Evolutionary conservation across 164 flowering plant species (phyloP).

Genomic region (Dillenia suffruticosa): DNA sequence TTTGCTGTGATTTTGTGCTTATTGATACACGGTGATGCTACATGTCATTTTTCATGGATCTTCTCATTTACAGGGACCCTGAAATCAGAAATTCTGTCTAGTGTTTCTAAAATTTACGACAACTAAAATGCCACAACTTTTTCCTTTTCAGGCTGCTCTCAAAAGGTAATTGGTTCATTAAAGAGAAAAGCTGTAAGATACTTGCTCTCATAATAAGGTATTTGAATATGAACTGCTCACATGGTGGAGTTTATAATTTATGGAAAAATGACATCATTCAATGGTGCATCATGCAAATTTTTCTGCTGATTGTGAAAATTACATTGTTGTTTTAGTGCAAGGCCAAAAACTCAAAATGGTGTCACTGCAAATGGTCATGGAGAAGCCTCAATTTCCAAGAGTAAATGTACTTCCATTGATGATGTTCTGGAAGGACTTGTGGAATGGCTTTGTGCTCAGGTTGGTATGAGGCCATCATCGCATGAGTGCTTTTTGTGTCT

Average conservation of each 20-base stretch:
- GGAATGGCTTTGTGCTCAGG: constrained; percentile 97
- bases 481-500: background rate
- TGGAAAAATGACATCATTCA: background rate
- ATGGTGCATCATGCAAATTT: background rate
- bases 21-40: no score
- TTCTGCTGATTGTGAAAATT: background rate
- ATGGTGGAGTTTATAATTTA: constrained; percentile 2
- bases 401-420: constrained; percentile 44
- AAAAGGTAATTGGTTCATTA: constrained; percentile 95
- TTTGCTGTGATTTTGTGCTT: no score
- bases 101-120: background rate
- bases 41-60: no score
- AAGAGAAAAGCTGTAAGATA: constrained; percentile 95
- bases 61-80: no score
- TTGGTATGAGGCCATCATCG: constrained; percentile 17
- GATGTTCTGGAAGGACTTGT: constrained; percentile 85
- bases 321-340: constrained; percentile 43
- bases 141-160: constrained; percentile 72
- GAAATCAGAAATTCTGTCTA: no score
- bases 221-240: background rate
- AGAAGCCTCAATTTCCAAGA: constrained; percentile 64
- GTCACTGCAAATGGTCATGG: constrained; percentile 40
- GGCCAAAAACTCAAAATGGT: constrained; percentile 50
- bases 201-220: constrained; percentile 76
- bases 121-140: constrained; percentile 8